Conservation (phyloP, 78 protist genomes). For the Pigoraptor vietnamica region DNA sequence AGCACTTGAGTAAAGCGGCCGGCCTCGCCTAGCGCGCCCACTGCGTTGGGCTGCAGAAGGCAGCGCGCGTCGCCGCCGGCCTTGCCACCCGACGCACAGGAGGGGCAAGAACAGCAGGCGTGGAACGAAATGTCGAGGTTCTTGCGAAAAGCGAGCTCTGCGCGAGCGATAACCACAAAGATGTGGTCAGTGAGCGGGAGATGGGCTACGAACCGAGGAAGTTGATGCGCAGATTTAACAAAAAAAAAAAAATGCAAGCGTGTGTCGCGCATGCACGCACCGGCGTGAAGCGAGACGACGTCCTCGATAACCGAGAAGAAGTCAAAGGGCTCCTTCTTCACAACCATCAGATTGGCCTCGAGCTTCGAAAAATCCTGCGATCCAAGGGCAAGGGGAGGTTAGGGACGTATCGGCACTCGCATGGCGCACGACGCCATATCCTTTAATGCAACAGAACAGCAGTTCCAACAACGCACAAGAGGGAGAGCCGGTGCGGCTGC, state of each 20-base stretch:
- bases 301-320: background rate
- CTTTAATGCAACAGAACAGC: no score
- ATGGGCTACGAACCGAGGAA: background rate
- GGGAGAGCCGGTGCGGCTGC: no score
- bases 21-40: background rate
- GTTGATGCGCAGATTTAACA: background rate
- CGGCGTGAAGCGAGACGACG: background rate
- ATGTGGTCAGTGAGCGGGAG: no score
- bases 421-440: no score
- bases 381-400: no score
- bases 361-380: background rate
- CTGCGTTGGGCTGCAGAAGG: background rate
- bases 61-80: background rate
- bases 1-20: conserved; percentile 4
- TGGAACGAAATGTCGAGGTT: background rate
- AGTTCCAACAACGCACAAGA: no score
- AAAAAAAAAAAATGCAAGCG: background rate
- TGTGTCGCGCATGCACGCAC: conserved; percentile 9
- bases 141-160: background rate
- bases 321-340: background rate
- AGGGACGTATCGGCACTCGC: no score
- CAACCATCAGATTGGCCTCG: background rate
- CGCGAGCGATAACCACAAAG: no score
- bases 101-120: background rate
- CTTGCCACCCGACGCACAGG: background rate